Evolutionary conservation across 2,329 filamentous ascomycete genomes (phyloP).

Genomic region (Elsinoe fawcettii): DNA sequence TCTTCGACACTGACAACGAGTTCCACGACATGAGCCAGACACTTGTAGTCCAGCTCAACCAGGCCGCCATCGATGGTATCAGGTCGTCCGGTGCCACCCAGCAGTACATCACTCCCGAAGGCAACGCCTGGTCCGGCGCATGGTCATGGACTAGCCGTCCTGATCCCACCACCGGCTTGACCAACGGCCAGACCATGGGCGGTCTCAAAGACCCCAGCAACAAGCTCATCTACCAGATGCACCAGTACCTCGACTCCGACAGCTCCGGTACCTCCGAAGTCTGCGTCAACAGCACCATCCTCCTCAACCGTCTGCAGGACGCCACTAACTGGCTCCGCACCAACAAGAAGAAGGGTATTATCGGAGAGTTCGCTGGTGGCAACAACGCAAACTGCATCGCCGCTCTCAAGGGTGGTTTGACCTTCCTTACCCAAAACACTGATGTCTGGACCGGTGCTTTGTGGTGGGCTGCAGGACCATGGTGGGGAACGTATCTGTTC

Average conservation of each 20-base stretch:
- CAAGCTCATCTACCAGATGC: slow-evolving; percentile 54
- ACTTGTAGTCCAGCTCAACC: slow-evolving; percentile 41
- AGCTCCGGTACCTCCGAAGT: slow-evolving; percentile 44
- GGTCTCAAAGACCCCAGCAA: slow-evolving; percentile 45
- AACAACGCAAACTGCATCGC: slow-evolving; percentile 43
- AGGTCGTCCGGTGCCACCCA: slow-evolving; percentile 36
- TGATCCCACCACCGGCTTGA: slow-evolving; percentile 31
- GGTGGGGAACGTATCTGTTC: slow-evolving; percentile 31
- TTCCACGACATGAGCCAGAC: slow-evolving; percentile 38
- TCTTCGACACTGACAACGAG: slow-evolving; percentile 44
- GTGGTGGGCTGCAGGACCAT: slow-evolving; percentile 52
- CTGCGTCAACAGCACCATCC: slow-evolving; percentile 49
- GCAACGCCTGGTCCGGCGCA: slow-evolving; percentile 43
- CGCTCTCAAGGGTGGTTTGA: slow-evolving; percentile 44
- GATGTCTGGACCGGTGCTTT: slow-evolving; percentile 48
- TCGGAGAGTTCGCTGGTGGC: slow-evolving; percentile 50
- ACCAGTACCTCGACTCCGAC: slow-evolving; percentile 54
- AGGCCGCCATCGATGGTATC: slow-evolving; percentile 42
- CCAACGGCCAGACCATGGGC: slow-evolving; percentile 40
- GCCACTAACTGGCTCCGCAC: slow-evolving; percentile 49
- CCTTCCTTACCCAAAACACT: slow-evolving; percentile 40
- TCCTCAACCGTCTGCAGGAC: slow-evolving; percentile 42
- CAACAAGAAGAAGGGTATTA: slow-evolving; percentile 45
- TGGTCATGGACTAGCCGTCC: slow-evolving; percentile 44
- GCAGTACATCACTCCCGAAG: slow-evolving; percentile 56